A percentile compares a stretch with the other conserved stretches of the same genome.
Evolutionary conservation across 2,329 filamentous ascomycete species (phyloP).

Genomic region (Monosporascus sp.): DNA sequence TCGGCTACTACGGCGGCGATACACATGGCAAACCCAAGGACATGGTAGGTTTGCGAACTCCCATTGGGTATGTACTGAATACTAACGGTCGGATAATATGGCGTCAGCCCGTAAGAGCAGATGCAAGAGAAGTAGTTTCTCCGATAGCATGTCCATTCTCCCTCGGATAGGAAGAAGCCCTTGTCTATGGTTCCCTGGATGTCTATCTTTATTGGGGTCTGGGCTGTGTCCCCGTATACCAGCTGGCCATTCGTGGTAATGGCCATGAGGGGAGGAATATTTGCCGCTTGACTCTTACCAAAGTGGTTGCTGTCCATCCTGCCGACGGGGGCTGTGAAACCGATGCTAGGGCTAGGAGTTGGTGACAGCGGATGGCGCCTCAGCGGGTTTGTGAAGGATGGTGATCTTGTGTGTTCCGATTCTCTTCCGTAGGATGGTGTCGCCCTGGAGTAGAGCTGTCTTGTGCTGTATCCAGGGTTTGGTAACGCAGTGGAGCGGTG

Average conservation of each 20-base stretch:
- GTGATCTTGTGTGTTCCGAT: constrained; percentile 47
- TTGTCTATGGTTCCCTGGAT: constrained; percentile 82
- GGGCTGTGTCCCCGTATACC: constrained; percentile 47
- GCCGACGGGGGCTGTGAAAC: constrained; percentile 35
- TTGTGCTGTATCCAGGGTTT: constrained; percentile 44
- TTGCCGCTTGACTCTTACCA: constrained; percentile 34
- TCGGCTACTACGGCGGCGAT: constrained; percentile 81
- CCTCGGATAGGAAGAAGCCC: constrained; percentile 76
- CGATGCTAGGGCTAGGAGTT: constrained; percentile 43
- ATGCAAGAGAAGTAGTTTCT: constrained; percentile 87
- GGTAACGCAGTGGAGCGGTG: constrained; percentile 49
- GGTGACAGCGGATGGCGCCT: constrained; percentile 51
- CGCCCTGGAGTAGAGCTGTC: constrained; percentile 48
- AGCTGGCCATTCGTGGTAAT: constrained; percentile 55
- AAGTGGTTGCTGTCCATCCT: constrained; percentile 46
- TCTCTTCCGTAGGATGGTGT: constrained; percentile 45
- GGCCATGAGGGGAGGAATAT: constrained; percentile 48
- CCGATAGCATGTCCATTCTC: constrained; percentile 88
- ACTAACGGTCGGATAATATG: constrained; percentile 41
- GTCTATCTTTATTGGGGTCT: constrained; percentile 58
- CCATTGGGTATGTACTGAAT: constrained; percentile 47
- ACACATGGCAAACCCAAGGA: constrained; percentile 74
- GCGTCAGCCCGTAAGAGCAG: constrained; percentile 69
- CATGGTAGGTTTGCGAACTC: constrained; percentile 53
- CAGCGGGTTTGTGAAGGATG: constrained; percentile 41